Percentiles rank a stretch among this genome's conserved stretches.
These are phyloP conservation scores for Diaporthe helianthi DNA, from an alignment of 2,329 filamentous ascomycete genomes.

Conservation along the genomic window DNA sequence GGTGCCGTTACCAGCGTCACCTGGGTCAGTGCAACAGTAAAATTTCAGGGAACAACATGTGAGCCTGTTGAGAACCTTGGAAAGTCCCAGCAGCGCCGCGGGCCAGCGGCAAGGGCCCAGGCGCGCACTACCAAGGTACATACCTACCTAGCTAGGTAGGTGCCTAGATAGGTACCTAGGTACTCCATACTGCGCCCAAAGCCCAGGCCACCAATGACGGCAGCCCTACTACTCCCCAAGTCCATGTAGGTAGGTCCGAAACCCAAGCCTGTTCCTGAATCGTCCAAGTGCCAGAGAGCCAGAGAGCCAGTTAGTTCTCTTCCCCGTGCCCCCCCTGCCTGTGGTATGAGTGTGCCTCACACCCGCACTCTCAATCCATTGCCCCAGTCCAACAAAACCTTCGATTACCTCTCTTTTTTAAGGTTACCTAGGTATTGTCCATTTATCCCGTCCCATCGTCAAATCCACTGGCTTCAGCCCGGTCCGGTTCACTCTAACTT, in stretches of 20 bases:
- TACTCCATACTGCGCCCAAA: not conserved
- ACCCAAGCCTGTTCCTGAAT: slow-evolving; percentile 32
- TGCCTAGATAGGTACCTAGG: too few species aligned
- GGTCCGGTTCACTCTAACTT: slow-evolving; percentile 1
- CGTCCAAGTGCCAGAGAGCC: slow-evolving; percentile 9
- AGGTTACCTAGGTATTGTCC: too few species aligned
- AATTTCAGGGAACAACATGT: slow-evolving; percentile 6
- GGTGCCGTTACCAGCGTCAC: not conserved
- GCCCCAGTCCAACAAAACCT: not conserved
- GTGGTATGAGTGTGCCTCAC: not conserved
- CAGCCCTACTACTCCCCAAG: slow-evolving; percentile 1
- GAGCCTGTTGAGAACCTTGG: not conserved
- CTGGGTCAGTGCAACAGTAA: not conserved
- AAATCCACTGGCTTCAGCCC: slow-evolving; percentile 6
- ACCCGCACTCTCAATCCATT: not conserved
- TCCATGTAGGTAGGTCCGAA: slow-evolving; percentile 30
- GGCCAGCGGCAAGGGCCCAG: slow-evolving; percentile 8
- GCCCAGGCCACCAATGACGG: slow-evolving; percentile 26
- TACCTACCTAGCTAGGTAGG: too few species aligned
- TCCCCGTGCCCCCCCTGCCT: too few species aligned
- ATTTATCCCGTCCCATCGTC: not conserved
- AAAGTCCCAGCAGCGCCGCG: not conserved
- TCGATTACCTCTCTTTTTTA: not conserved
- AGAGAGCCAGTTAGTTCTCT: not conserved
- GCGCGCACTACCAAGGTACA: too few species aligned